phyloP scores from a whole-genome alignment of 441 rosid species.

The Adansonia rubrostipa region DNA sequence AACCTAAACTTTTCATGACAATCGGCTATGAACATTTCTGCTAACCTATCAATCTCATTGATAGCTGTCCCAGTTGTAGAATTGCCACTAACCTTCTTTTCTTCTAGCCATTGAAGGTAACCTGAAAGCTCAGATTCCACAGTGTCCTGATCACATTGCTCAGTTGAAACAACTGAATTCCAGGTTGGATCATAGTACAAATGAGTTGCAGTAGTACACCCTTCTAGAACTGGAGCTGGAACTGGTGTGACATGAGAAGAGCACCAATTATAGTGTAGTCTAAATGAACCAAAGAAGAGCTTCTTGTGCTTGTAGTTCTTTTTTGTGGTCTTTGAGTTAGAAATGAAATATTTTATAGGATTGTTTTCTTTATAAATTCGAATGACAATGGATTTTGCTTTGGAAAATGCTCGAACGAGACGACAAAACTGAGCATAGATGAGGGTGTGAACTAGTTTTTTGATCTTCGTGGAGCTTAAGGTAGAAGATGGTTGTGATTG shows the following conservation, averaged over 20 bases:
- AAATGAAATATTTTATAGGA: slow-evolving; percentile 36
- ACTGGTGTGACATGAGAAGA: slow-evolving; percentile 76
- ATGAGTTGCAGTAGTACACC: slow-evolving; percentile 36
- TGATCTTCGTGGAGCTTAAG: slow-evolving; percentile 59
- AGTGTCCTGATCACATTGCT: slow-evolving; percentile 20
- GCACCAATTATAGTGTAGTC: slow-evolving; percentile 94
- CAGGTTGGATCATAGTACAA: slow-evolving; percentile 54
- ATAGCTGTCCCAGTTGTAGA: not conserved
- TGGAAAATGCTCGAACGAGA: slow-evolving; percentile 54
- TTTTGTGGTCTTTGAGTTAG: slow-evolving; percentile 41
- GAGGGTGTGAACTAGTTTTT: slow-evolving; percentile 60
- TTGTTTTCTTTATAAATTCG: slow-evolving; percentile 53
- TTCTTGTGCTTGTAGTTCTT: slow-evolving; percentile 45
- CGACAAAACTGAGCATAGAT: slow-evolving; percentile 57
- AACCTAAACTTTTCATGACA: slow-evolving; percentile 80
- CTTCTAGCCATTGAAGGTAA: slow-evolving; percentile 79
- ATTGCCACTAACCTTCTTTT: slow-evolving; percentile 36
- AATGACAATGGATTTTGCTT: slow-evolving; percentile 57
- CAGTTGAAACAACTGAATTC: slow-evolving; percentile 48
- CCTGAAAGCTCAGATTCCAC: slow-evolving; percentile 55
- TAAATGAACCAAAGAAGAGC: slow-evolving; percentile 70
- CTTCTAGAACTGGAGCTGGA: slow-evolving; percentile 62
- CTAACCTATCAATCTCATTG: slow-evolving; percentile 73
- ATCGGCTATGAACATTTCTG: slow-evolving; percentile 77
- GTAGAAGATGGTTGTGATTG: slow-evolving; percentile 50